Base-by-base conservation (phyloP, 2,329 filamentous ascomycete genomes). In the Alternaria metachromatica region DNA sequence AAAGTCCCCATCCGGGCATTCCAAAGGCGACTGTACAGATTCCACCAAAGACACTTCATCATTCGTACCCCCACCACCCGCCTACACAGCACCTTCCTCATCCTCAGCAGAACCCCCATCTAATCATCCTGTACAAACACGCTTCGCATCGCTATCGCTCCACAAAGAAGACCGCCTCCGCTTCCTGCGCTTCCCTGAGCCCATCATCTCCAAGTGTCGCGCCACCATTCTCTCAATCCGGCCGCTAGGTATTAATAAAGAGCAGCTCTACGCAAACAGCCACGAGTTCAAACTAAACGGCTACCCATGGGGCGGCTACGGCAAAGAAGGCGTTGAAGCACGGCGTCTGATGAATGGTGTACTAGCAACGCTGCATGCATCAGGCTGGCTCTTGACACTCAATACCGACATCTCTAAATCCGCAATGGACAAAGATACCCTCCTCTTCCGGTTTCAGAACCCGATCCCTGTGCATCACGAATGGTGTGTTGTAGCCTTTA, bases 401-500 rank as follows among this genome's bases (percentile, higher is more conserved):
- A 74, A 72, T 18, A 78, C 80, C 3, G 79, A 82, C 64, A 64
- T 80, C 3, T 78, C 72, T 61, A 80, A 78, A 61, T 78, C 72
- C 21, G 49, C 60, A 10, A 21, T 46, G 20, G 51, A 60, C 15
- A 60, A 60, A 20, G 80, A 82, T 60, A 78, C 79, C 0, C 62
- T 83, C 13, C 57, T 82, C 18, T 82, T 83, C 60, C 67, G 80
- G 3, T 70, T 78, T 30, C 80, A 82, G 58, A 66, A 69, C 15
- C 72, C 73, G 1, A 64, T 76, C 0, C 81, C 80, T 0, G 75
- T 77, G 9, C 67, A 63, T 7, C 78, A 77, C 55, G 78, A 80
- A 13, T 82, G 80, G 79, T 76, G 78, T 13, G 66, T 73, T 43
- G 76, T 83, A 28, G 75, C 72, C 4, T 83, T 82, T 64, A 66